Evolutionary conservation across 257 asterid species (phyloP).

Genomic region (Nicotiana otophora): DNA sequence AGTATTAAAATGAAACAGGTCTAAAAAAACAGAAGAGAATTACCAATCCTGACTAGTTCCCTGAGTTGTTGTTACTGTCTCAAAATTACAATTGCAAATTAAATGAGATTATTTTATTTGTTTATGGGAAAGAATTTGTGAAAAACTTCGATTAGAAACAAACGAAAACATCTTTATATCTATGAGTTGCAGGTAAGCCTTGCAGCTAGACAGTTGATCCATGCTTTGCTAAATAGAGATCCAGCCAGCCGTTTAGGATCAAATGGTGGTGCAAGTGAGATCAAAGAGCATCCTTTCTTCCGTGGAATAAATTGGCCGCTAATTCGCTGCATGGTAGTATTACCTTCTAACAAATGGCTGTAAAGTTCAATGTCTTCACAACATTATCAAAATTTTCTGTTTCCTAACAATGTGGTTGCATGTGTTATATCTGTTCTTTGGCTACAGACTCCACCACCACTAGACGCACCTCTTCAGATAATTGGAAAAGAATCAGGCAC

Average conservation of each 20-base stretch:
- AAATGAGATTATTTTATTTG: not conserved
- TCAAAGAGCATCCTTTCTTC: slow-evolving; percentile 85
- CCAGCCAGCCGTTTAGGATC: slow-evolving; percentile 86
- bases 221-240: slow-evolving; percentile 71
- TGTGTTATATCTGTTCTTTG: not conserved
- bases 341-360: not conserved
- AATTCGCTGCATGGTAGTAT: slow-evolving; percentile 79
- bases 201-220: slow-evolving; percentile 74
- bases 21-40: not conserved
- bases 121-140: not conserved
- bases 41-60: not conserved
- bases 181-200: slow-evolving; percentile 53
- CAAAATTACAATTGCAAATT: not conserved
- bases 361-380: not conserved
- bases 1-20: not conserved
- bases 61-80: not conserved
- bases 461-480: slow-evolving; percentile 65
- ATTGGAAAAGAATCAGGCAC: slow-evolving; percentile 59
- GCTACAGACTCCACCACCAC: slow-evolving; percentile 75
- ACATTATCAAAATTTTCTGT: not conserved
- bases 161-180: not conserved
- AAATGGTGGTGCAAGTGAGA: slow-evolving; percentile 79
- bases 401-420: not conserved
- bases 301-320: slow-evolving; percentile 86
- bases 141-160: not conserved